Conservation (phyloP, 805 yeast species). For the Zygosaccharomyces bisporus region DNA sequence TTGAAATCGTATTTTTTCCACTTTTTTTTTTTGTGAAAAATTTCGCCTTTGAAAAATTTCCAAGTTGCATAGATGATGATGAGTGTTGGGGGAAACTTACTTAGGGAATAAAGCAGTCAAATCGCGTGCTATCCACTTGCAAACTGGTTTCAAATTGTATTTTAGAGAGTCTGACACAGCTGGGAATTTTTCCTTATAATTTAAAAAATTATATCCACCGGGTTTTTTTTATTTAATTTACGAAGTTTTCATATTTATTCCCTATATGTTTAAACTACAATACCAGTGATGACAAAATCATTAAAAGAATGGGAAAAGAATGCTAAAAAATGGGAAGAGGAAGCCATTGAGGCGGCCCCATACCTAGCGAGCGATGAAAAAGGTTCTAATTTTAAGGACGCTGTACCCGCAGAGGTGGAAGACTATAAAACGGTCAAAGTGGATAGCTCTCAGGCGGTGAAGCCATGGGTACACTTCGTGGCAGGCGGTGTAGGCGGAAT, state of each 20-base stretch:
- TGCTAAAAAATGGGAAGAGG: conserved; percentile 40
- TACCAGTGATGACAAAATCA: conserved; percentile 25
- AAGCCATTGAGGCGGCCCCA: conserved; percentile 56
- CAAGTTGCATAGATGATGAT: background rate
- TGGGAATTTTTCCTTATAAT: background rate
- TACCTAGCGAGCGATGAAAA: conserved; percentile 72
- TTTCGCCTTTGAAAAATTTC: conserved; percentile 6
- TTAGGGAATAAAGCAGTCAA: background rate
- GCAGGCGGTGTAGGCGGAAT: conserved; percentile 95
- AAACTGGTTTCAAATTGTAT: too few relatives aligned
- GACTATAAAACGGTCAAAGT: conserved; percentile 7
- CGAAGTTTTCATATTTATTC: background rate
- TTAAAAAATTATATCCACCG: background rate
- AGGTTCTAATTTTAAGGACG: conserved; percentile 48
- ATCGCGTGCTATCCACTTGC: background rate
- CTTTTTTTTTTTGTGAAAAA: conserved; percentile 1
- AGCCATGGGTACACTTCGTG: conserved; percentile 74
- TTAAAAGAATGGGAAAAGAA: conserved; percentile 40
- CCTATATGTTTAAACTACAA: conserved; percentile 1
- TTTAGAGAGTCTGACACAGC: background rate
- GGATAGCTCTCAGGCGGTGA: conserved; percentile 30
- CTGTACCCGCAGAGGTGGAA: conserved; percentile 26
- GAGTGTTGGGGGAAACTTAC: background rate
- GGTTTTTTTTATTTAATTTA: background rate
- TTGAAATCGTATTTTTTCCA: background rate